These are phyloP conservation scores for Amanita rimosa DNA, from an alignment of 768 basidiomycete species.

Conservation along the genomic window DNA sequence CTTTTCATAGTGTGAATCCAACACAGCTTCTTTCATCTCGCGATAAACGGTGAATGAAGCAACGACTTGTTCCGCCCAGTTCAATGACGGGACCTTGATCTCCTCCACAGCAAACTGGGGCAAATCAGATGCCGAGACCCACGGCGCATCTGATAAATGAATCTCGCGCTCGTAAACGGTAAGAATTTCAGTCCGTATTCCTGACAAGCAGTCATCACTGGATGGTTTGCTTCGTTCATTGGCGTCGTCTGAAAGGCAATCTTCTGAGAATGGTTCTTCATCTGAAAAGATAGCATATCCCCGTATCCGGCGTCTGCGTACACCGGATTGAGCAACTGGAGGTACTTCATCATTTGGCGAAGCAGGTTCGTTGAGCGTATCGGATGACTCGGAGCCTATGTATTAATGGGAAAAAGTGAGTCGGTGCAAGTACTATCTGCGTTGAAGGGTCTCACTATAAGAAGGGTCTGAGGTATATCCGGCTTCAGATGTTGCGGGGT, in stretches of 20 bases:
- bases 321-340: slow-evolving; percentile 8
- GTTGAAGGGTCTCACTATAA: not conserved
- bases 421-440: no score
- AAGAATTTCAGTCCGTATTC: not conserved
- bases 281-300: slow-evolving; percentile 35
- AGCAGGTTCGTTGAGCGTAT: slow-evolving; percentile 8
- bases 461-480: not conserved
- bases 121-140: slow-evolving; percentile 26
- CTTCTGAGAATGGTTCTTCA: slow-evolving; percentile 20
- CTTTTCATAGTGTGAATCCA: slow-evolving; percentile 39
- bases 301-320: slow-evolving; percentile 19
- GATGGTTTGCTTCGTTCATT: not conserved
- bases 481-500: not conserved
- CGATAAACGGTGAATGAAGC: slow-evolving; percentile 45
- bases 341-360: slow-evolving; percentile 5
- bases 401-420: not conserved
- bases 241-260: slow-evolving; percentile 10
- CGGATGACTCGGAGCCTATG: not conserved
- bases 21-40: slow-evolving; percentile 35
- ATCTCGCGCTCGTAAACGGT: not conserved
- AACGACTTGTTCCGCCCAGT: slow-evolving; percentile 25
- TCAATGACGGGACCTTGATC: slow-evolving; percentile 11
- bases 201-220: not conserved
- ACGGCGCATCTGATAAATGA: slow-evolving; percentile 6
- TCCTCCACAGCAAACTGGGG: slow-evolving; percentile 12